Percentiles rank a stretch among this genome's conserved stretches.
Evolutionary conservation across 2,329 filamentous ascomycete species (phyloP).

Genomic region (Grosmannia serpens): DNA sequence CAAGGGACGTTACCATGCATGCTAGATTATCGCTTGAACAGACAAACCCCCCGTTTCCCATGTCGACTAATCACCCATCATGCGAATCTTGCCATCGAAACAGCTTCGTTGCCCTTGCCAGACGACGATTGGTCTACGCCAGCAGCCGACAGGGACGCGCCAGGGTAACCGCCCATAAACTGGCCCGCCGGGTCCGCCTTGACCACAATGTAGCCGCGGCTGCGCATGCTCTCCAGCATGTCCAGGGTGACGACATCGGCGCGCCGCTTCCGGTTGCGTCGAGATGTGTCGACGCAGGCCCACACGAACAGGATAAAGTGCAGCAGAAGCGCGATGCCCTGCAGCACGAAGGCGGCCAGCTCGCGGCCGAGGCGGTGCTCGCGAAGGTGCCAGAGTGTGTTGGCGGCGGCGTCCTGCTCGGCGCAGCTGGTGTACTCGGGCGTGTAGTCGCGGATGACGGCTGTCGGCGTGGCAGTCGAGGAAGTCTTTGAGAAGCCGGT

Average conservation of each 20-base stretch:
- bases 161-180: background rate
- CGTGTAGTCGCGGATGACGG: background rate
- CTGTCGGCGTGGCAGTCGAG: background rate
- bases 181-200: background rate
- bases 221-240: slow-evolving; percentile 7
- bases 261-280: background rate
- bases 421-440: background rate
- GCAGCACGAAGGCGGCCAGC: slow-evolving; percentile 15
- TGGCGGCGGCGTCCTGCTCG: slow-evolving; percentile 7
- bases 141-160: too few relatives aligned
- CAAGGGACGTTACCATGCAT: too few relatives aligned
- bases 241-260: background rate
- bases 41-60: too few relatives aligned
- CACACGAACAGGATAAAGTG: slow-evolving; percentile 19
- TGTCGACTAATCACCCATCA: too few relatives aligned
- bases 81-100: too few relatives aligned
- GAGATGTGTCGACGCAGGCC: slow-evolving; percentile 13
- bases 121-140: too few relatives aligned
- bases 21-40: too few relatives aligned
- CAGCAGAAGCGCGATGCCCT: slow-evolving; percentile 32
- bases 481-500: too few relatives aligned
- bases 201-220: slow-evolving; percentile 5
- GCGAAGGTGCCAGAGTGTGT: slow-evolving; percentile 3
- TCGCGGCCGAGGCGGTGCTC: background rate
- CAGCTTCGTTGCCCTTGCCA: too few relatives aligned